Evolutionary conservation across 176 grass and related monocot species (phyloP).

Genomic region (Paspalum notatum): DNA sequence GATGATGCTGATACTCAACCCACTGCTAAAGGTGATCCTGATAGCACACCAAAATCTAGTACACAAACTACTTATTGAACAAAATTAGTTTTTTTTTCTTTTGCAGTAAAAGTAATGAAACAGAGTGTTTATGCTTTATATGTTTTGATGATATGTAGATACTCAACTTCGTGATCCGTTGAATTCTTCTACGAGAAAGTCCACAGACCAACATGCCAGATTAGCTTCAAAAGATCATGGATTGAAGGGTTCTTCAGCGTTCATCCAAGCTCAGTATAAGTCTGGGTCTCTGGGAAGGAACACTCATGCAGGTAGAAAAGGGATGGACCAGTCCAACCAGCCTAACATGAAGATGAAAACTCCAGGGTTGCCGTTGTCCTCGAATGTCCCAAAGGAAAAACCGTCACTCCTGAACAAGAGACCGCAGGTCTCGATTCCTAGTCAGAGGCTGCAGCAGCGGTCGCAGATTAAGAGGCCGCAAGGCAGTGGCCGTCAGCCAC

Average conservation of each 20-base stretch:
- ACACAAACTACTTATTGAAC: neutral
- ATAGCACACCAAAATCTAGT: constrained; percentile 53
- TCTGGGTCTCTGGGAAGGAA: neutral
- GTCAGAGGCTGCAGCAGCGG: neutral
- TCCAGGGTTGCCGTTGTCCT: neutral
- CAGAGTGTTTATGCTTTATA: neutral
- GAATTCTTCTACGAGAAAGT: constrained; percentile 20
- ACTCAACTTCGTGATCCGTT: constrained; percentile 33
- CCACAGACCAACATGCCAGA: constrained; percentile 7
- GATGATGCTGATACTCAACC: constrained; percentile 60
- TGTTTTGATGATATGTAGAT: neutral
- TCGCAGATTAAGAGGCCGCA: constrained; percentile 4
- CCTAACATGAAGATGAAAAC: constrained; percentile 22
- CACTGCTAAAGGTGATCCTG: constrained; percentile 30
- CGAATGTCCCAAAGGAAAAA: constrained; percentile 20
- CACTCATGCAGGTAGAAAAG: constrained; percentile 19
- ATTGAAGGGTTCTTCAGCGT: constrained; percentile 30
- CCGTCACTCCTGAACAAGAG: constrained; percentile 34
- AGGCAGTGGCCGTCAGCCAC: neutral
- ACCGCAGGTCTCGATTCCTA: neutral
- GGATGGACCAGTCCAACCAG: neutral
- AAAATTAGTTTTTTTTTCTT: neutral
- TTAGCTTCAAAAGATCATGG: constrained; percentile 26
- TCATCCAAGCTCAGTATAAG: constrained; percentile 33
- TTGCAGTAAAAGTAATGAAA: constrained; percentile 1